phyloP scores from a whole-genome alignment of 148 eudicot species.

The Selenicereus undatus region DNA sequence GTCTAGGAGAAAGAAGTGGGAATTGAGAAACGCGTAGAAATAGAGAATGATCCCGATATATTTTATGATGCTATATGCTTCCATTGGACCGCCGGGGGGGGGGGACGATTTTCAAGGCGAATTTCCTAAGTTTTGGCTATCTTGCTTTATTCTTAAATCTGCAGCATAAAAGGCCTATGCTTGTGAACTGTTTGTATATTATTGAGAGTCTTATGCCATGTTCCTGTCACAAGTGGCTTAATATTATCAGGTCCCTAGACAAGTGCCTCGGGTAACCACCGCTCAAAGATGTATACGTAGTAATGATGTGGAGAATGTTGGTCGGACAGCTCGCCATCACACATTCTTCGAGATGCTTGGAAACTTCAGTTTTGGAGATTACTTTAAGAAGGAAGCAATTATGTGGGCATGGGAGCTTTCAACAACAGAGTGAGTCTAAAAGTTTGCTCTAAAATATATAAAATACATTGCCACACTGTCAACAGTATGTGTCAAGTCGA shows the following conservation, averaged over 20 bases:
- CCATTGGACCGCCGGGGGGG: too few relatives aligned
- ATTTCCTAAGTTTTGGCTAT: background rate
- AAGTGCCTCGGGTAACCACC: slow-evolving; percentile 84
- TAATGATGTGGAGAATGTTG: slow-evolving; percentile 95
- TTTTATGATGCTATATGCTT: background rate
- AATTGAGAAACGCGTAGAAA: background rate
- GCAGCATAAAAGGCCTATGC: background rate
- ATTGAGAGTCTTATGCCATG: background rate
- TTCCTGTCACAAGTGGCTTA: slow-evolving; percentile 2
- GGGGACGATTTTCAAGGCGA: too few relatives aligned
- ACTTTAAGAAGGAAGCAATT: slow-evolving; percentile 93
- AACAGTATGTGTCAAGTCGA: background rate
- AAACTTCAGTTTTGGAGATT: slow-evolving; percentile 96
- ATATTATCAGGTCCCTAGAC: slow-evolving; percentile 63
- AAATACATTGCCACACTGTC: background rate
- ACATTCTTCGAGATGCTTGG: slow-evolving; percentile 99
- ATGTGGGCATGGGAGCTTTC: slow-evolving; percentile 98
- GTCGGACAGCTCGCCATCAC: slow-evolving; percentile 90
- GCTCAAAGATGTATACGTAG: slow-evolving; percentile 95
- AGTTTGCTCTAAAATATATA: background rate
- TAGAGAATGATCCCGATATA: background rate
- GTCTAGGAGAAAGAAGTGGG: background rate
- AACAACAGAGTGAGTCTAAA: slow-evolving; percentile 63
- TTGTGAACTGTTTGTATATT: background rate
- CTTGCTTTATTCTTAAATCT: background rate